Conservation (phyloP, 2,329 filamentous ascomycete genomes). For the Pseudogymnoascus sp. region DNA sequence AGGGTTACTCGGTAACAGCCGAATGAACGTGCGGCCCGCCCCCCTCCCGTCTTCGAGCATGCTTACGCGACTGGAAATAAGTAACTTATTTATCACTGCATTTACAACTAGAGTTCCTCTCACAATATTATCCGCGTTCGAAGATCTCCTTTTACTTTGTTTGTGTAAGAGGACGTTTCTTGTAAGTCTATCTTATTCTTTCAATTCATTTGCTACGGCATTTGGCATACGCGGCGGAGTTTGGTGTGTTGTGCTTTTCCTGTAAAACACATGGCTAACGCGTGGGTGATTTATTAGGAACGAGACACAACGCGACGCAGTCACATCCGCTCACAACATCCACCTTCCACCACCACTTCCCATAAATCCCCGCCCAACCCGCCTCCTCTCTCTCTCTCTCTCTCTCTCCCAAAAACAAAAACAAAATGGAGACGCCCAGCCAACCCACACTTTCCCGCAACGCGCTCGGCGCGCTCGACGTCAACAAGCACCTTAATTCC, state of each 20-base stretch:
- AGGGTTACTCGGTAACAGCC: constrained; percentile 8
- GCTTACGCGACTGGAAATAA: constrained; percentile 6
- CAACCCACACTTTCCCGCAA: neutral
- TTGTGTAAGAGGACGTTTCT: neutral
- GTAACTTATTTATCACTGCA: constrained; percentile 1
- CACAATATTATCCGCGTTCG: neutral
- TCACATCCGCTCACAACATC: too few relatives aligned
- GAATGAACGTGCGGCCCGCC: neutral
- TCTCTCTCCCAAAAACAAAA: neutral
- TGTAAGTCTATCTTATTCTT: neutral
- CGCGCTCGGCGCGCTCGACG: constrained; percentile 12
- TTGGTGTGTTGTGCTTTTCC: too few relatives aligned
- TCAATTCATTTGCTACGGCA: neutral
- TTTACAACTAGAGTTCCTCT: neutral
- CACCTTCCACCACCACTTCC: neutral
- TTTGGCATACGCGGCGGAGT: neutral
- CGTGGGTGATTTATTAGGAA: too few relatives aligned
- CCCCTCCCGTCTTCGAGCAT: neutral
- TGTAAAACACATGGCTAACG: too few relatives aligned
- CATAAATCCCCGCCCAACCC: neutral
- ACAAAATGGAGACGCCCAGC: neutral
- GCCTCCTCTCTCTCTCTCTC: neutral
- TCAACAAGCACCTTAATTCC: constrained; percentile 11
- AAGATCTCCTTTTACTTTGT: neutral
- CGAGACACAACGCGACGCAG: too few relatives aligned